A percentile compares a stretch with the other conserved stretches of the same genome.
Evolutionary conservation across 768 basidiomycete species (phyloP).

Genomic region (Tulasnella sp.): DNA sequence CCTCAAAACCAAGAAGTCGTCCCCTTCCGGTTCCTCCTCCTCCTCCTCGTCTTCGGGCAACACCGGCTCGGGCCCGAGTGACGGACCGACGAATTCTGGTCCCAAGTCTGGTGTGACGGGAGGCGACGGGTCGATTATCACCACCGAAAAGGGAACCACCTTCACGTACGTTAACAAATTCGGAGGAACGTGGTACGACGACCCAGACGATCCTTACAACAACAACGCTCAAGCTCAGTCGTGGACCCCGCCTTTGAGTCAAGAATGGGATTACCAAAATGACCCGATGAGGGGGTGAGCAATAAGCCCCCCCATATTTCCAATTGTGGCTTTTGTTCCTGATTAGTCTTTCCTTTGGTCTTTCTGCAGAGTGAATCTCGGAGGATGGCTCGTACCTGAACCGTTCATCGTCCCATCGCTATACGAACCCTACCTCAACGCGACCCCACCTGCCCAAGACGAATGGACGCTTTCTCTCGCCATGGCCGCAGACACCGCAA

Average conservation of each 20-base stretch:
- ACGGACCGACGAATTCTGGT: conserved; percentile 17
- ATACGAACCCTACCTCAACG: conserved; percentile 55
- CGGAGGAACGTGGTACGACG: conserved; percentile 85
- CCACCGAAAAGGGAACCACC: conserved; percentile 72
- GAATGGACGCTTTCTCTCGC: conserved; percentile 74
- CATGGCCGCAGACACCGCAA: conserved; percentile 60
- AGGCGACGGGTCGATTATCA: conserved; percentile 65
- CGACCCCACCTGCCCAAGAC: conserved; percentile 46
- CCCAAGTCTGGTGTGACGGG: conserved; percentile 40
- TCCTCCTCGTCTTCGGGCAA: conserved; percentile 17
- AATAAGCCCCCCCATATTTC: background rate
- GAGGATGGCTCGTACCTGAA: conserved; percentile 70
- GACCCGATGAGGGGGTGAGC: conserved; percentile 67
- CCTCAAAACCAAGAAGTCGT: conserved; percentile 47
- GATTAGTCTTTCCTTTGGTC: background rate
- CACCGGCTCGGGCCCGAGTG: conserved; percentile 22
- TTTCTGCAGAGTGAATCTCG: conserved; percentile 72
- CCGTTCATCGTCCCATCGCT: conserved; percentile 54
- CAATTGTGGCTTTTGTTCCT: background rate
- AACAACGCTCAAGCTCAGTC: conserved; percentile 73
- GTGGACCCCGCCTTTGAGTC: conserved; percentile 76
- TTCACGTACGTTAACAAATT: conserved; percentile 76
- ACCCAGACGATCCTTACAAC: conserved; percentile 75
- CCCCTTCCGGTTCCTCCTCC: conserved; percentile 23
- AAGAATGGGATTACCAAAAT: conserved; percentile 69